A percentile compares a stretch with the other conserved stretches of the same genome.
Evolutionary conservation across 176 grass and related monocot genomes (phyloP).

Genomic region (Oryza officinalis): DNA sequence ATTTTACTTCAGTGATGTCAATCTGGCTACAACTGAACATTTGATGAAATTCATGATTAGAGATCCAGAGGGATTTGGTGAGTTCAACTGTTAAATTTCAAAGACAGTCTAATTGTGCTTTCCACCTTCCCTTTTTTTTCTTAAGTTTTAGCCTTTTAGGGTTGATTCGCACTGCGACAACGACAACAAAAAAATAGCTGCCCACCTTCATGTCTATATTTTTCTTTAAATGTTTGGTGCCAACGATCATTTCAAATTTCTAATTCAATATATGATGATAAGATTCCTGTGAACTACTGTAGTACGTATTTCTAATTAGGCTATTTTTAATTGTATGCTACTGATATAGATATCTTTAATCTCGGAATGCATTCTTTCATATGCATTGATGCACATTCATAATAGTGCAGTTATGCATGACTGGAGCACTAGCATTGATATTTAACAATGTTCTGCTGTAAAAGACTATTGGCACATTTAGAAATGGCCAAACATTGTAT

Average conservation of each 20-base stretch:
- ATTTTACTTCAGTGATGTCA: constrained; percentile 96
- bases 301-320: neutral
- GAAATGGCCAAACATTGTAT: neutral
- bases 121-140: neutral
- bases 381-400: neutral
- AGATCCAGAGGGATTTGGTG: constrained; percentile 92
- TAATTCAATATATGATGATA: constrained; percentile 1
- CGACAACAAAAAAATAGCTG: neutral
- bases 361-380: neutral
- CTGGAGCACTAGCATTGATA: constrained; percentile 5
- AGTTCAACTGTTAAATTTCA: constrained; percentile 36
- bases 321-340: neutral
- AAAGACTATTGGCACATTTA: neutral
- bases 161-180: neutral
- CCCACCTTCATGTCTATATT: neutral
- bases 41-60: constrained; percentile 87
- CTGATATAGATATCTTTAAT: neutral
- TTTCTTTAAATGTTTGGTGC: neutral
- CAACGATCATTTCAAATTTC: neutral
- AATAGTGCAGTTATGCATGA: neutral
- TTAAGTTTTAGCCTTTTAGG: neutral
- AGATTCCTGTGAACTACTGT: neutral
- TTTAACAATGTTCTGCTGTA: constrained; percentile 18
- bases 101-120: neutral
- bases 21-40: constrained; percentile 94